Base-by-base conservation (phyloP, 2,329 filamentous ascomycete genomes). In the Periconia sp. region DNA sequence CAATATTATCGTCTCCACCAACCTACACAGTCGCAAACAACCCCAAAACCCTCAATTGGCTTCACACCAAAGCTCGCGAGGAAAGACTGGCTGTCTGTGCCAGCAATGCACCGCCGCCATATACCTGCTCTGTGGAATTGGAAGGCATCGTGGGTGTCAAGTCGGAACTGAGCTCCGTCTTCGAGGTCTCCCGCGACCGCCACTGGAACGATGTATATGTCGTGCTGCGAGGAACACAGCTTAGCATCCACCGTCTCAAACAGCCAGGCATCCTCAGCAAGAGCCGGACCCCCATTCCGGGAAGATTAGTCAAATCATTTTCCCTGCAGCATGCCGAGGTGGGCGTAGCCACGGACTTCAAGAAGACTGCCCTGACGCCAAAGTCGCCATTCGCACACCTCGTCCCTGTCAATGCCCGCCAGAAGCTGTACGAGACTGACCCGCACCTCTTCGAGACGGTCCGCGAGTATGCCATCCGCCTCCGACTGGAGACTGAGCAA, bases 311-410 rank as follows among this genome's bases (percentile, higher is more conserved):
- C 50, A 81, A 77, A 63, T 80, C 78, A n/a, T 91, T 89, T 63
- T 87, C 83, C 38, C 75, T 91, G 34, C 80, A 89, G 51, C 85
- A 90, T 62, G 87, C 87, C 16, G 87, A 91, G 66, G 82, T 87
- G 16, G 87, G 87, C 9, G 80, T 90, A 48, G 87, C 88, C 8
- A 80, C 83, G 12, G 87, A 91, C 66, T 86, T 88, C 63, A 77
- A 80, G 57, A 88, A 89, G 79, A 65, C 62, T 0, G 45, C 70
- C 3, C 52, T 77, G 21, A 53, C 70, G 1, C 76, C 75, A 7
- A 72, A 72, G 42, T 73, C 70, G 9, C 65, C 73, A 4, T 66
- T 78, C 28, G 76, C 73, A 7, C 69, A 74, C 47, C 58, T 78
- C 17, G 65, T 78, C 2, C 75, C 75, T 16, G 50, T 56, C 2